Base-by-base conservation (phyloP, 768 basidiomycete species). In the Boletus pseudopeckii region DNA sequence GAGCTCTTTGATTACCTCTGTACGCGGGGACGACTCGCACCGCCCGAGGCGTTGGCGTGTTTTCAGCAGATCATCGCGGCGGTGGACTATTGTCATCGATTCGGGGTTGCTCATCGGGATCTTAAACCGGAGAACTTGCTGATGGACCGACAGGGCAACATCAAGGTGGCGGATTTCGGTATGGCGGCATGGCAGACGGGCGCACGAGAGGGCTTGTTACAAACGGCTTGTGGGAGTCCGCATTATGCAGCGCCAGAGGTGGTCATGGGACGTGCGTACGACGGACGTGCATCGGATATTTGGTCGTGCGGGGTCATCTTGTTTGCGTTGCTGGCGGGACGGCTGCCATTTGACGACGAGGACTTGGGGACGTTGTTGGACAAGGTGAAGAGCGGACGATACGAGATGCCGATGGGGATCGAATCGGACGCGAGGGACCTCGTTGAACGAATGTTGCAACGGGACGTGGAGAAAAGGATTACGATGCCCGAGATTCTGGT, bases 271-370 rank as follows among this genome's bases (percentile, higher is more conserved):
- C 75, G 82, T 42, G 80, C 84, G 5, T 98, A 98, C 69, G 81
- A 92, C 62, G 95, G 94, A 8, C 80, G 85, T 3, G 78, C 82
- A n/a, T 85, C 92, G 18, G 95, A 98, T 71, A 91, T 95, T 66
- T 98, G 95, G 95, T 96, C 93, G 38, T 95, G 94, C 64, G 95
- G 95, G 52, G 84, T 98, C 65, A 93, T 96, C 59, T 80, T 98
- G 51, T 92, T 84, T 62, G 92, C 92, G 18, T 76, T 98, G n/a
- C 77, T 98, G 37, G 83, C 84, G 5, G 92, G 93, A 7, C 78
- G 81, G 40, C 77, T 97, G n/a, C 95, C 95, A 1, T 98, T 98
- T 64, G 93, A 98, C 67, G 88, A 95, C 66, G 90, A 94, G 59
- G 86, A 95, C 64, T 77, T 88, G 45, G 77, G 80, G 3, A 72